phyloP scores from a whole-genome alignment of 352 stramenopile species.

The Pythium dissotocum region DNA sequence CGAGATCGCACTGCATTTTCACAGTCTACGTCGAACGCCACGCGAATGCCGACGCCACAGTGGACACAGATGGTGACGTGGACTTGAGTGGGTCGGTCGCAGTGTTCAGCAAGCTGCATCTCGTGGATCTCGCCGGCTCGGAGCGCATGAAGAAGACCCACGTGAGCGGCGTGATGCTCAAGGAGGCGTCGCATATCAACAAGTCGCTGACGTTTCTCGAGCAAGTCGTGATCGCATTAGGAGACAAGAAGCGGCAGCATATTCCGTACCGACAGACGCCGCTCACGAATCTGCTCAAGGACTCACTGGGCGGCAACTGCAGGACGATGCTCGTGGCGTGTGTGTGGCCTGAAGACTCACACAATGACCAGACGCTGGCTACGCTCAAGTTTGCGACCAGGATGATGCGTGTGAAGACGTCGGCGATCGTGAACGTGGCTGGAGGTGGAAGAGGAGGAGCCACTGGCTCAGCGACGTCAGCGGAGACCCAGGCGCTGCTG shows the following conservation, averaged over 20 bases:
- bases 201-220: constrained; percentile 75
- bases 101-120: constrained; percentile 89
- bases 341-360: constrained; percentile 67
- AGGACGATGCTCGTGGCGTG: constrained; percentile 87
- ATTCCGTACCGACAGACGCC: constrained; percentile 94
- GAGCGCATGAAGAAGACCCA: constrained; percentile 89
- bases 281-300: constrained; percentile 91
- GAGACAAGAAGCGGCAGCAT: constrained; percentile 86
- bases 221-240: constrained; percentile 90
- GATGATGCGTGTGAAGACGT: constrained; percentile 86
- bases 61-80: constrained; percentile 19
- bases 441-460: constrained; percentile 14
- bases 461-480: constrained; percentile 13
- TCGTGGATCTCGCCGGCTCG: constrained; percentile 92
- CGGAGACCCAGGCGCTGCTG: constrained; percentile 27
- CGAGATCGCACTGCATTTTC: constrained; percentile 81
- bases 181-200: constrained; percentile 66
- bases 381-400: constrained; percentile 92
- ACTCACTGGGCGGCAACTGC: constrained; percentile 81
- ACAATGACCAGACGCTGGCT: constrained; percentile 87
- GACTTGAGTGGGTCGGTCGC: constrained; percentile 17
- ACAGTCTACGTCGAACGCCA: constrained; percentile 73
- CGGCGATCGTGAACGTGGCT: constrained; percentile 63
- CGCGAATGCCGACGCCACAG: constrained; percentile 10
- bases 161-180: constrained; percentile 53